phyloP scores from a whole-genome alignment of 1,284 basidiomycete species.

The Meira nashicola region DNA sequence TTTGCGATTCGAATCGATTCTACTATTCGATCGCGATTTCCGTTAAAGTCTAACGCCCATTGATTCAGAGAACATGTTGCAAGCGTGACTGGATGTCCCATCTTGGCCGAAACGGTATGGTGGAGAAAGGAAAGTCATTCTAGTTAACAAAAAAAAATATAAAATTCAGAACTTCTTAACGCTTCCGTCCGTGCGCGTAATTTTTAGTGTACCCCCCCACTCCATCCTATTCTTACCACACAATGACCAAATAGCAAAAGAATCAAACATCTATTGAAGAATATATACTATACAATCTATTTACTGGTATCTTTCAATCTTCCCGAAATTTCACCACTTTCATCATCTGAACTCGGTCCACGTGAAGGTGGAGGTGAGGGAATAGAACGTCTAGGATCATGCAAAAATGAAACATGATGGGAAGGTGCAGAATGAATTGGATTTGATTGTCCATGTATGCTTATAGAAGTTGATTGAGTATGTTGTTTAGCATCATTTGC shows the following conservation, averaged over 20 bases:
- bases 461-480: not conserved
- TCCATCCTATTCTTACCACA: no score
- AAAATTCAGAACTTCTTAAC: no score
- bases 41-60: conserved; percentile 88
- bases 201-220: no score
- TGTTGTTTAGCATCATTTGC: not conserved
- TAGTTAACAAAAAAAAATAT: no score
- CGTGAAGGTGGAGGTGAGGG: conserved; percentile 3
- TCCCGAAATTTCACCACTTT: not conserved
- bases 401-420: not conserved
- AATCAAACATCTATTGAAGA: no score
- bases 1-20: conserved; percentile 84
- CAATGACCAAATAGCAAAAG: no score
- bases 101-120: no score
- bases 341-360: conserved; percentile 1
- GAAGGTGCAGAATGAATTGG: not conserved
- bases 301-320: no score
- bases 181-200: no score
- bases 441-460: not conserved
- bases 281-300: no score
- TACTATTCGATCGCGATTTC: conserved; percentile 78
- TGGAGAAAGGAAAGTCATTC: no score
- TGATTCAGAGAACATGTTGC: conserved; percentile 78
- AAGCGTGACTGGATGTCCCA: conserved; percentile 13
- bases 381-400: not conserved